A percentile compares a stretch with the other conserved stretches of the same genome.
These are phyloP conservation scores for Zygnema circumcarinatum DNA, from an alignment of 139 green algal genomes.

Conservation along the genomic window DNA sequence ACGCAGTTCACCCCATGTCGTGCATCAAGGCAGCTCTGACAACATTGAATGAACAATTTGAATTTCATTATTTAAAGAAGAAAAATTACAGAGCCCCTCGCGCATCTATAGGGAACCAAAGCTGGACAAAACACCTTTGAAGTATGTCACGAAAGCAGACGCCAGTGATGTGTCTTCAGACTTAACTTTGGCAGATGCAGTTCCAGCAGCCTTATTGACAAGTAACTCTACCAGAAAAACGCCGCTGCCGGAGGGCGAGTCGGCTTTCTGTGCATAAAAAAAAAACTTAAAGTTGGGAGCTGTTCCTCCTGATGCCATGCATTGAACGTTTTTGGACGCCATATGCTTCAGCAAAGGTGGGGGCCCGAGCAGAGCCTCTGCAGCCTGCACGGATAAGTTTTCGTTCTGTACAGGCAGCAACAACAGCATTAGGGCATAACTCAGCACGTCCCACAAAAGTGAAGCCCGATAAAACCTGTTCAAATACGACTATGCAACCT, in stretches of 20 bases:
- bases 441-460: slow-evolving; percentile 35
- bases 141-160: not conserved
- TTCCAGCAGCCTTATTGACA: slow-evolving; percentile 60
- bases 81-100: too few species aligned
- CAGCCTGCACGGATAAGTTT: not conserved
- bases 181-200: slow-evolving; percentile 73
- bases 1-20: too few species aligned
- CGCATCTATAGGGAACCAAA: not conserved
- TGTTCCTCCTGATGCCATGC: slow-evolving; percentile 78
- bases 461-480: slow-evolving; percentile 16
- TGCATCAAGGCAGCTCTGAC: too few species aligned
- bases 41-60: too few species aligned
- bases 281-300: slow-evolving; percentile 78
- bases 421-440: slow-evolving; percentile 35
- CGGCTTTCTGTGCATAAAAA: slow-evolving; percentile 76
- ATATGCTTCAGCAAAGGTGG: slow-evolving; percentile 64
- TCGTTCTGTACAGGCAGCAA: slow-evolving; percentile 35
- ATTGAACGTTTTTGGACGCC: slow-evolving; percentile 68
- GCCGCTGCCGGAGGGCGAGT: slow-evolving; percentile 6
- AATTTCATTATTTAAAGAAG: too few species aligned
- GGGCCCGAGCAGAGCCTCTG: slow-evolving; percentile 17
- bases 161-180: not conserved
- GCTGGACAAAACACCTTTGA: not conserved
- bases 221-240: slow-evolving; percentile 76
- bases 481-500: not conserved